Evolutionary conservation across 352 stramenopile genomes (phyloP).

Genomic region (Phytophthora hibernalis): DNA sequence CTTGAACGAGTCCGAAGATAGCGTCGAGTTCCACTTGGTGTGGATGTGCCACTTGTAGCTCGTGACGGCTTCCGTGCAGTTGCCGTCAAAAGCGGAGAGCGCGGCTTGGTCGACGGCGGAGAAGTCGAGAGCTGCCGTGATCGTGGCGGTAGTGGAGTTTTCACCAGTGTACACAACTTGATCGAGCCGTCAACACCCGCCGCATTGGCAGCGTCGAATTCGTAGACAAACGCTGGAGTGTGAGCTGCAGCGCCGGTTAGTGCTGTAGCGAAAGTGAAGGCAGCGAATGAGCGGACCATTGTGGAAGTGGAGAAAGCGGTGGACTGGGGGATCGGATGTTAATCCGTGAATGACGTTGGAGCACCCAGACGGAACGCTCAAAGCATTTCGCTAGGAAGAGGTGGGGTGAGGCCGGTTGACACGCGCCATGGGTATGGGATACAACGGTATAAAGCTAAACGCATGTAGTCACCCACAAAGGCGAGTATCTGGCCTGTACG

Average conservation of each 20-base stretch:
- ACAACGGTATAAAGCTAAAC: not conserved
- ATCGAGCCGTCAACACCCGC: slow-evolving; percentile 48
- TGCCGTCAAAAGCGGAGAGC: slow-evolving; percentile 40
- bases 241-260: not conserved
- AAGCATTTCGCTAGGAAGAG: not conserved
- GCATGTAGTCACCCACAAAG: not conserved
- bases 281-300: slow-evolving; percentile 13
- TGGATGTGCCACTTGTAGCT: slow-evolving; percentile 70
- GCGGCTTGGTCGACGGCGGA: slow-evolving; percentile 31
- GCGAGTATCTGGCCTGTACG: not conserved
- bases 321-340: slow-evolving; percentile 13
- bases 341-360: slow-evolving; percentile 24
- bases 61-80: slow-evolving; percentile 47
- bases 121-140: slow-evolving; percentile 58
- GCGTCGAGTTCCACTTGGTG: slow-evolving; percentile 49
- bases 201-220: slow-evolving; percentile 45
- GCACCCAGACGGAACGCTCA: not conserved
- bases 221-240: slow-evolving; percentile 39
- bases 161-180: slow-evolving; percentile 44
- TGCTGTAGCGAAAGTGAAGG: slow-evolving; percentile 3
- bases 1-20: slow-evolving; percentile 44
- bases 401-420: not conserved
- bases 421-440: not conserved
- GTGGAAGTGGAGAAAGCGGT: not conserved
- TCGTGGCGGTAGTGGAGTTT: slow-evolving; percentile 38